Percentiles rank a stretch among this genome's conserved stretches.
phyloP scores from a whole-genome alignment of 371 early-diverging fungal genomes.

The Parasitella parasitica region DNA sequence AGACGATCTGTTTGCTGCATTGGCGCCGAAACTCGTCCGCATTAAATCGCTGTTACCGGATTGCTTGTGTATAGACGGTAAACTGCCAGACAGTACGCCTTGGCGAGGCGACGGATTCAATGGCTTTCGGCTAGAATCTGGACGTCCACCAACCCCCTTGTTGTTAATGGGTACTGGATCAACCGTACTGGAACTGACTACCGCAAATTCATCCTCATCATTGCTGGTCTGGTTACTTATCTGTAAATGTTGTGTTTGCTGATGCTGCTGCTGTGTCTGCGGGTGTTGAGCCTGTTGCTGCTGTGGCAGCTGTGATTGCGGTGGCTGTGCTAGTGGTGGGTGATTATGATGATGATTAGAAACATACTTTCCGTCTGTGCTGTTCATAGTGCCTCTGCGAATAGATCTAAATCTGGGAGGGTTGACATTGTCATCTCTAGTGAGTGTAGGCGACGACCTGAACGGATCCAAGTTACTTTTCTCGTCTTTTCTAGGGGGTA shows the following conservation, averaged over 20 bases:
- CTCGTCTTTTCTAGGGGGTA: conserved; percentile 33
- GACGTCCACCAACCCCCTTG: conserved; percentile 29
- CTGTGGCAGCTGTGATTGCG: background rate
- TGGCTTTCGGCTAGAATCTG: conserved; percentile 20
- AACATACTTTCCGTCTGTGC: conserved; percentile 25
- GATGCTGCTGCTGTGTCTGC: background rate
- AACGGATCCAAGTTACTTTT: conserved; percentile 30
- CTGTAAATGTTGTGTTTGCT: background rate
- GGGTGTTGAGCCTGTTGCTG: background rate
- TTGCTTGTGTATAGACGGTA: conserved; percentile 46
- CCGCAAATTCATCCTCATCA: conserved; percentile 56
- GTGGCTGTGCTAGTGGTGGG: background rate
- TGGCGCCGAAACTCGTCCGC: conserved; percentile 38
- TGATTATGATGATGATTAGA: background rate
- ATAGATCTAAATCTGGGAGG: conserved; percentile 20
- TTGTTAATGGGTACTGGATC: conserved; percentile 61
- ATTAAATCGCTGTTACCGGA: conserved; percentile 49
- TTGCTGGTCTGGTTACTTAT: background rate
- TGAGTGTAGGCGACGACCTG: conserved; percentile 35
- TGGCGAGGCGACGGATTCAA: conserved; percentile 41
- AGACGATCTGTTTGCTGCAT: conserved; percentile 32
- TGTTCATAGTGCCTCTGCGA: conserved; percentile 39
- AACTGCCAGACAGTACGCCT: conserved; percentile 33
- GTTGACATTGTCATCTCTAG: conserved; percentile 14
- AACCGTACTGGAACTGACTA: conserved; percentile 62